Conservation (phyloP, 257 asterid genomes). For the Solanum etuberosum region DNA sequence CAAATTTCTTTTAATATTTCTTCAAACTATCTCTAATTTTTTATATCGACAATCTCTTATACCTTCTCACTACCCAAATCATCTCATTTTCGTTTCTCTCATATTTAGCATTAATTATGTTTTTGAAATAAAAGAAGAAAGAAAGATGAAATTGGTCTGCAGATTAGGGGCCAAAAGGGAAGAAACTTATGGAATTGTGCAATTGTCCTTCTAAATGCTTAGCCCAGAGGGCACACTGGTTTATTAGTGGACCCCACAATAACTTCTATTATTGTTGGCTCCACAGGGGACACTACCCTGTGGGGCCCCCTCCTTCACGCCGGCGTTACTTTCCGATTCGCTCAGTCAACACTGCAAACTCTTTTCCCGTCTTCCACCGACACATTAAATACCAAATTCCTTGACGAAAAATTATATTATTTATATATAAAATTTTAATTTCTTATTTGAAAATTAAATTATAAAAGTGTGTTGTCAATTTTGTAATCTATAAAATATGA, state of each 20-base stretch:
- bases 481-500: background rate
- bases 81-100: no score
- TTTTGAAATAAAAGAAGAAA: no score
- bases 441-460: background rate
- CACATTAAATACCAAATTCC: no score
- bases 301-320: background rate
- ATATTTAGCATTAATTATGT: background rate
- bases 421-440: no score
- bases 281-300: slow-evolving; percentile 9
- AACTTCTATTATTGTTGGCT: slow-evolving; percentile 11
- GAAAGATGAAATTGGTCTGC: background rate
- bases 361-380: background rate
- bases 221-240: slow-evolving; percentile 11
- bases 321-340: background rate
- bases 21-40: no score
- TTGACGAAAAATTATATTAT: no score
- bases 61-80: no score
- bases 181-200: background rate
- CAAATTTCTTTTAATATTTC: no score
- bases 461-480: background rate
- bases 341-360: background rate
- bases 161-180: background rate
- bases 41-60: no score
- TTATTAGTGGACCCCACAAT: slow-evolving; percentile 16
- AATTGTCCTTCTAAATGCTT: slow-evolving; percentile 7